These are phyloP conservation scores for Blastosporella zonata DNA, from an alignment of 1,284 basidiomycete species.

Conservation along the genomic window DNA sequence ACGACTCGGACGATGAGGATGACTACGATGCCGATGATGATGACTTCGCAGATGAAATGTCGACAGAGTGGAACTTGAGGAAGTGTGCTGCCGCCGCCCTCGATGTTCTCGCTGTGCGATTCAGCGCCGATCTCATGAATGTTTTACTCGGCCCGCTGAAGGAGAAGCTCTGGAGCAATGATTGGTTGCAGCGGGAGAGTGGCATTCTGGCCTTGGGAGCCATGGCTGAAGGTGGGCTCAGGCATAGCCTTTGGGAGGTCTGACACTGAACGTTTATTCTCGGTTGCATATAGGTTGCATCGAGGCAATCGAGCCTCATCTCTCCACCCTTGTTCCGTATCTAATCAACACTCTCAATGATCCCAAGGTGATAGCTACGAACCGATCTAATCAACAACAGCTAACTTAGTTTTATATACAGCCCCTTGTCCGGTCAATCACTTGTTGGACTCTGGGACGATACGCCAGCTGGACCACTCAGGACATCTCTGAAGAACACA, in stretches of 20 bases:
- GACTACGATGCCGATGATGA: constrained; percentile 87
- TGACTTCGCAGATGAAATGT: constrained; percentile 93
- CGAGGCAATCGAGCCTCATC: constrained; percentile 90
- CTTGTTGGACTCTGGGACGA: constrained; percentile 98
- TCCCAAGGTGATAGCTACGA: constrained; percentile 62
- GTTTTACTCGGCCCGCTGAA: constrained; percentile 90
- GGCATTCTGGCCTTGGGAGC: constrained; percentile 96
- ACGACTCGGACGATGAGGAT: constrained; percentile 78
- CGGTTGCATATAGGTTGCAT: constrained; percentile 97
- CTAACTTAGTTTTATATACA: constrained; percentile 27
- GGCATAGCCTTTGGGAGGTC: constrained; percentile 5
- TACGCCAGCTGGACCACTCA: constrained; percentile 97
- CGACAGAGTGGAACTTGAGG: constrained; percentile 98
- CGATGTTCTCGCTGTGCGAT: constrained; percentile 94
- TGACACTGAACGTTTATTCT: constrained; percentile 16
- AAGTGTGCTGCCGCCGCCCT: constrained; percentile 98
- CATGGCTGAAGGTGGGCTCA: constrained; percentile 86
- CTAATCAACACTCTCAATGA: constrained; percentile 89
- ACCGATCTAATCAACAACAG: neutral
- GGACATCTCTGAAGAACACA: constrained; percentile 80
- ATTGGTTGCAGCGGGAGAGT: constrained; percentile 95
- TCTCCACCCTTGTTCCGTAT: constrained; percentile 91
- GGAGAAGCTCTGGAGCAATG: constrained; percentile 88
- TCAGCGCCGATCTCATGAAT: constrained; percentile 83
- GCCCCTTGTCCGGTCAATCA: constrained; percentile 97